These are phyloP conservation scores for Phlegmacium glaucopus DNA, from an alignment of 768 basidiomycete species.

Conservation along the genomic window DNA sequence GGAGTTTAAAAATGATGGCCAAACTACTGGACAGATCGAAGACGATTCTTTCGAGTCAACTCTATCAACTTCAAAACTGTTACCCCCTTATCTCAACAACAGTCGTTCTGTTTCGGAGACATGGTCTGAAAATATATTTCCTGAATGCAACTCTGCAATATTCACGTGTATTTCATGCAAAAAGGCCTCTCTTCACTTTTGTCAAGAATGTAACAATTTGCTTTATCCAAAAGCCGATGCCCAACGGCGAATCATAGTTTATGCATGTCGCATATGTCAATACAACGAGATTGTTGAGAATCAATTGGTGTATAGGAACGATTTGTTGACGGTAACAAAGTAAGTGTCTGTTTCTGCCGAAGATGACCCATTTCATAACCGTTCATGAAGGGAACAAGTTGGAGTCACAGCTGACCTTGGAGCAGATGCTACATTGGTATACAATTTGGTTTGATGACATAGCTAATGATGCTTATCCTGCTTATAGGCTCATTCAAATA, in stretches of 20 bases:
- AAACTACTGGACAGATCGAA: not conserved
- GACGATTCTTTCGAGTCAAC: too few relatives aligned
- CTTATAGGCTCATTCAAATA: slow-evolving; percentile 76
- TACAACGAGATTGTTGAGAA: slow-evolving; percentile 86
- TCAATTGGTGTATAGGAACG: slow-evolving; percentile 90
- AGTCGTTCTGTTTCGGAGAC: too few relatives aligned
- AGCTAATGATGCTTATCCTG: slow-evolving; percentile 1
- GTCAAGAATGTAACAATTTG: slow-evolving; percentile 93
- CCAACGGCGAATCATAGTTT: slow-evolving; percentile 80
- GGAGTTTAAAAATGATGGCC: not conserved
- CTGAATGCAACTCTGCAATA: not conserved
- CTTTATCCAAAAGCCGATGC: slow-evolving; percentile 92
- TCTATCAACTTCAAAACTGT: too few relatives aligned
- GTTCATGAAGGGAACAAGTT: slow-evolving; percentile 73
- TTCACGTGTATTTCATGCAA: not conserved
- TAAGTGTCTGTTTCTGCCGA: slow-evolving; percentile 27
- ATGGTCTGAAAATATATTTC: too few relatives aligned
- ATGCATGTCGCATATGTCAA: slow-evolving; percentile 86
- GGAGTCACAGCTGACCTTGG: slow-evolving; percentile 89
- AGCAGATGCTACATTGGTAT: slow-evolving; percentile 83
- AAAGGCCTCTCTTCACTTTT: slow-evolving; percentile 88
- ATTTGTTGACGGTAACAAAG: slow-evolving; percentile 92
- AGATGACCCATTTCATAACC: slow-evolving; percentile 11
- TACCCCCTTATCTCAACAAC: too few relatives aligned
- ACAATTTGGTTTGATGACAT: slow-evolving; percentile 12